These are phyloP conservation scores for Cladophialophora chaetospira DNA, from an alignment of 2,329 filamentous ascomycete genomes.

Conservation along the genomic window DNA sequence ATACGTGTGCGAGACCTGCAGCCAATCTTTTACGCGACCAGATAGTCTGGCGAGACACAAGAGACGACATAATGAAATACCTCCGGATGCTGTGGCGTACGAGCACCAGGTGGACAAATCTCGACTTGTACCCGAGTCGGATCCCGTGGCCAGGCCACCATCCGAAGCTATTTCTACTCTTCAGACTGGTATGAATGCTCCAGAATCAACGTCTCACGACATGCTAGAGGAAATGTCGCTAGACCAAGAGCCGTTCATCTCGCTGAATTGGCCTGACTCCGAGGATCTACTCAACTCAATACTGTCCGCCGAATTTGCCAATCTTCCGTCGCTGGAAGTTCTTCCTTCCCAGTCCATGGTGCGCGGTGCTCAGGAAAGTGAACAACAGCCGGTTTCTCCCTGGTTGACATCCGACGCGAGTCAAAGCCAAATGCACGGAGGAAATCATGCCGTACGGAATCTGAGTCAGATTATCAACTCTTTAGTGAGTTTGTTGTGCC, in stretches of 20 bases:
- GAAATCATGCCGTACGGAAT: constrained; percentile 10
- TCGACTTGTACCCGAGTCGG: no score
- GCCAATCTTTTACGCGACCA: constrained; percentile 2
- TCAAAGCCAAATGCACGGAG: constrained; percentile 5
- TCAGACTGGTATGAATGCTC: no score
- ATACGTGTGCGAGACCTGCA: constrained; percentile 12
- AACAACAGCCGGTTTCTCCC: neutral
- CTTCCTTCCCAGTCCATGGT: constrained; percentile 16
- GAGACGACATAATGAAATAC: neutral
- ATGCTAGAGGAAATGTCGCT: neutral
- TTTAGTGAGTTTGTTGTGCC: constrained; percentile 1
- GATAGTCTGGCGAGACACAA: constrained; percentile 17
- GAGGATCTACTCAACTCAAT: constrained; percentile 16
- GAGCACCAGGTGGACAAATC: no score
- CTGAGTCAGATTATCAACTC: constrained; percentile 17
- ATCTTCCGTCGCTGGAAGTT: constrained; percentile 11
- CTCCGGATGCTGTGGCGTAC: neutral
- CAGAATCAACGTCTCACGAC: neutral
- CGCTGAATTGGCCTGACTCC: constrained; percentile 21
- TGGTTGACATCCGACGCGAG: neutral
- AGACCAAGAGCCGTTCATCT: neutral
- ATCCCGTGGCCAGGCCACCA: no score
- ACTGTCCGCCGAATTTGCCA: constrained; percentile 14
- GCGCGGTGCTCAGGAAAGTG: neutral
- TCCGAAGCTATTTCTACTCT: neutral